A percentile compares a stretch with the other conserved stretches of the same genome.
phyloP scores from a whole-genome alignment of 2,329 filamentous ascomycete species.

The Fusarium bactridioides region DNA sequence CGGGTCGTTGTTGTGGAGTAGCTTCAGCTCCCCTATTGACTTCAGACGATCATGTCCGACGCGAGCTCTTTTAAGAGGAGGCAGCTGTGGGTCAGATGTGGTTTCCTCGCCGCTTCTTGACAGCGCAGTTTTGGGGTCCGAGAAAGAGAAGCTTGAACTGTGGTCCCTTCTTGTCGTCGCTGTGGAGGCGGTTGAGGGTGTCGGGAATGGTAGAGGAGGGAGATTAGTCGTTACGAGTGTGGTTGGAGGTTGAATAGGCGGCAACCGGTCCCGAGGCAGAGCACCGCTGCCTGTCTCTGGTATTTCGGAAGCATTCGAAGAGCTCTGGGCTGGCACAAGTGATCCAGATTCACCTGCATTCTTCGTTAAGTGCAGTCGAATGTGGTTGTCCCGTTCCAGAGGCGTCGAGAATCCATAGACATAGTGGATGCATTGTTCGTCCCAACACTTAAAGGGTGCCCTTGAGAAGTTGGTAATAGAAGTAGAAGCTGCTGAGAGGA shows the following conservation, averaged over 20 bases:
- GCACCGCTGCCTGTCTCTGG: conserved; percentile 23
- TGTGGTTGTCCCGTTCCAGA: conserved; percentile 61
- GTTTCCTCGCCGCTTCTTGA: conserved; percentile 54
- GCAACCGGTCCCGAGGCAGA: conserved; percentile 34
- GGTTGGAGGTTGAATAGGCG: conserved; percentile 52
- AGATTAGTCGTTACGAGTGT: conserved; percentile 42
- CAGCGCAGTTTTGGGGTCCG: conserved; percentile 48
- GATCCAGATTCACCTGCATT: conserved; percentile 56
- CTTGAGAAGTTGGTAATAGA: not conserved
- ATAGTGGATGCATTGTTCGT: conserved; percentile 64
- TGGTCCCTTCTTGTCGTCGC: conserved; percentile 41
- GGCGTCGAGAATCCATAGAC: conserved; percentile 64
- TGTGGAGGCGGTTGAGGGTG: conserved; percentile 42
- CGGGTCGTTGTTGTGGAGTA: conserved; percentile 56
- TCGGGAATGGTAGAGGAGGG: conserved; percentile 43
- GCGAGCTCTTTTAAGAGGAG: conserved; percentile 62
- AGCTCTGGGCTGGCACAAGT: conserved; percentile 43
- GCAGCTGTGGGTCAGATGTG: conserved; percentile 60
- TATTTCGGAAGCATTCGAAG: conserved; percentile 20
- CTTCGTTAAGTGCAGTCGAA: conserved; percentile 53
- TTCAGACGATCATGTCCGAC: conserved; percentile 62
- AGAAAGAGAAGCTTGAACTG: conserved; percentile 47
- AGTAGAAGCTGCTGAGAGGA: conserved; percentile 28
- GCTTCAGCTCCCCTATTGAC: conserved; percentile 64
- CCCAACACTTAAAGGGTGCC: conserved; percentile 60